Percentiles rank a stretch among this genome's conserved stretches.
Conservation (phyloP, 768 basidiomycete genomes). For the Polyporus arcularius region DNA sequence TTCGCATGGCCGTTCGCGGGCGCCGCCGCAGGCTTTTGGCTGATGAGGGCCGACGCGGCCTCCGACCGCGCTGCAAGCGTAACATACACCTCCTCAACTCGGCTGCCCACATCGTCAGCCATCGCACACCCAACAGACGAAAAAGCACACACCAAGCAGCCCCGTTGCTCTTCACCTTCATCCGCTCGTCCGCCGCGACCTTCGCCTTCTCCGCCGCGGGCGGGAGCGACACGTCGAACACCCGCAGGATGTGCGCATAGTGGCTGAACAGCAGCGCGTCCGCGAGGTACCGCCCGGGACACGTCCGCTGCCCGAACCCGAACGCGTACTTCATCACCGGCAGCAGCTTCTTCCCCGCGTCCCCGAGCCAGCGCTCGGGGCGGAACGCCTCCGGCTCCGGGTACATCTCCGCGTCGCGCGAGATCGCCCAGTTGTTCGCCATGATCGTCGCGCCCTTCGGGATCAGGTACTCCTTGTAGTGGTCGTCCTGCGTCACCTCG, state of each 20-base stretch:
- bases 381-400: conserved; percentile 31
- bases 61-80: conserved; percentile 6
- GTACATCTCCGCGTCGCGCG: conserved; percentile 30
- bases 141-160: background rate
- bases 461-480: conserved; percentile 29
- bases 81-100: conserved; percentile 15
- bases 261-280: conserved; percentile 26
- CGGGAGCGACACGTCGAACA: conserved; percentile 25
- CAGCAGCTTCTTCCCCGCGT: background rate
- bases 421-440: conserved; percentile 36
- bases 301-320: conserved; percentile 24
- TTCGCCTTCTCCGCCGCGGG: background rate
- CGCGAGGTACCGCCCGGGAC: conserved; percentile 22
- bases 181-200: conserved; percentile 11
- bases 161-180: conserved; percentile 17
- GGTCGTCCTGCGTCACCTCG: conserved; percentile 22
- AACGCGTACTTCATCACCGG: conserved; percentile 20
- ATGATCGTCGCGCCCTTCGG: conserved; percentile 32
- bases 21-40: background rate
- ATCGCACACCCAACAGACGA: too few relatives aligned
- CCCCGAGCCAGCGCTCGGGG: conserved; percentile 29
- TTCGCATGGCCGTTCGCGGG: background rate
- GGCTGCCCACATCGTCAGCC: background rate
- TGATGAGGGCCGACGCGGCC: conserved; percentile 1
- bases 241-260: conserved; percentile 26